phyloP scores from a whole-genome alignment of 306 rosid genomes.

The Inga leiocalycina region DNA sequence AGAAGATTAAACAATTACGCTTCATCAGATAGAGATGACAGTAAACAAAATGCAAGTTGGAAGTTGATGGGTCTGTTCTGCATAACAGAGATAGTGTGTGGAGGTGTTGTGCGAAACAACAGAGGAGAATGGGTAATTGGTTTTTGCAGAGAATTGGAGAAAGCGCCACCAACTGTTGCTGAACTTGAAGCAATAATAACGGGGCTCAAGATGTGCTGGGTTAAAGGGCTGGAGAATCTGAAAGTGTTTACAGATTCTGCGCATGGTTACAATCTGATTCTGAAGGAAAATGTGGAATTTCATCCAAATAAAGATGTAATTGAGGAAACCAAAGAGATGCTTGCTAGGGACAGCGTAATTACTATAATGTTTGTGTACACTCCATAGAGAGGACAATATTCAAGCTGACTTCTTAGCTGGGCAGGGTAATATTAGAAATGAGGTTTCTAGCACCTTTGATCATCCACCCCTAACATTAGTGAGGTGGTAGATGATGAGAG shows the following conservation, averaged over 20 bases:
- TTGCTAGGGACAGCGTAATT: neutral
- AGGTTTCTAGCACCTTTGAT: neutral
- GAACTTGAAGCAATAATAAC: neutral
- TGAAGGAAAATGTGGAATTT: neutral
- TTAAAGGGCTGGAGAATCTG: neutral
- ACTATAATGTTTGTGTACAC: neutral
- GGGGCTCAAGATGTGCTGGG: neutral
- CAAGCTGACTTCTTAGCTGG: neutral
- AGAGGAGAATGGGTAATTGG: neutral
- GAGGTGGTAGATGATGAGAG: neutral
- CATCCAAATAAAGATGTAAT: neutral
- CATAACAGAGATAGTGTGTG: neutral
- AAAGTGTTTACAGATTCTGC: neutral
- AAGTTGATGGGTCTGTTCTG: neutral
- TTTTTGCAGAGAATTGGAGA: neutral
- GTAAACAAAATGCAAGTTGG: neutral
- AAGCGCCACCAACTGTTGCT: neutral
- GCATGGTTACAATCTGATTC: neutral
- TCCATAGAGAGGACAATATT: neutral
- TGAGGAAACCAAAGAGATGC: neutral
- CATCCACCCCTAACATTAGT: neutral
- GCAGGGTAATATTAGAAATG: neutral
- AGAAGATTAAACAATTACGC: neutral
- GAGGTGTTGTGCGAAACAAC: neutral
- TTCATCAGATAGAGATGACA: neutral